Evolutionary conservation across 306 rosid species (phyloP).

Genomic region (Vachellia pachyceras): DNA sequence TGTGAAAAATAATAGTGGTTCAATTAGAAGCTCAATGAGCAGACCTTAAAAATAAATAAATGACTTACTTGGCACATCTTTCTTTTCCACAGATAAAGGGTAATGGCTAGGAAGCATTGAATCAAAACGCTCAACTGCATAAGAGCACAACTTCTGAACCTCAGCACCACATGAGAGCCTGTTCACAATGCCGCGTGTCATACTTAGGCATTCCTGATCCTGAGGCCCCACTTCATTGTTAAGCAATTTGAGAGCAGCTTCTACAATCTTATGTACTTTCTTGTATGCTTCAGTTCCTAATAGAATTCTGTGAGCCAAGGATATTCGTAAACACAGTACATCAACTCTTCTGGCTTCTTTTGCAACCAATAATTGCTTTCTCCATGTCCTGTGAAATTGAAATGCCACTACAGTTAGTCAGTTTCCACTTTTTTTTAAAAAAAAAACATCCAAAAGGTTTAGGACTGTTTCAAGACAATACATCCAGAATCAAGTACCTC

Average conservation of each 20-base stretch:
- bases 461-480: neutral
- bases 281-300: slow-evolving; percentile 60
- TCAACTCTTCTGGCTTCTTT: slow-evolving; percentile 95
- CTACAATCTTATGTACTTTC: slow-evolving; percentile 63
- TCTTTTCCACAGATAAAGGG: slow-evolving; percentile 43
- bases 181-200: slow-evolving; percentile 87
- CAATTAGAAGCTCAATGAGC: slow-evolving; percentile 24
- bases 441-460: neutral
- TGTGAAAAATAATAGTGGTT: slow-evolving; percentile 4
- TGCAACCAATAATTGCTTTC: slow-evolving; percentile 75
- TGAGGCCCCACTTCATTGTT: slow-evolving; percentile 76
- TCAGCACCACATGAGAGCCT: slow-evolving; percentile 87
- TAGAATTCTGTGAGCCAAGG: slow-evolving; percentile 74
- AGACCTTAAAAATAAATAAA: slow-evolving; percentile 24
- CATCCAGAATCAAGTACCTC: neutral
- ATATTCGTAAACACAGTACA: slow-evolving; percentile 67
- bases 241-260: slow-evolving; percentile 63
- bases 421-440: neutral
- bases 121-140: slow-evolving; percentile 74
- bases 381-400: slow-evolving; percentile 73
- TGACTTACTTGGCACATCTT: slow-evolving; percentile 64
- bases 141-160: slow-evolving; percentile 79
- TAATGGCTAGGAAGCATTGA: slow-evolving; percentile 50
- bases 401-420: slow-evolving; percentile 37
- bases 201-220: slow-evolving; percentile 70